Conservation (phyloP, 2,329 filamentous ascomycete species). For the Penicillium italicum region DNA sequence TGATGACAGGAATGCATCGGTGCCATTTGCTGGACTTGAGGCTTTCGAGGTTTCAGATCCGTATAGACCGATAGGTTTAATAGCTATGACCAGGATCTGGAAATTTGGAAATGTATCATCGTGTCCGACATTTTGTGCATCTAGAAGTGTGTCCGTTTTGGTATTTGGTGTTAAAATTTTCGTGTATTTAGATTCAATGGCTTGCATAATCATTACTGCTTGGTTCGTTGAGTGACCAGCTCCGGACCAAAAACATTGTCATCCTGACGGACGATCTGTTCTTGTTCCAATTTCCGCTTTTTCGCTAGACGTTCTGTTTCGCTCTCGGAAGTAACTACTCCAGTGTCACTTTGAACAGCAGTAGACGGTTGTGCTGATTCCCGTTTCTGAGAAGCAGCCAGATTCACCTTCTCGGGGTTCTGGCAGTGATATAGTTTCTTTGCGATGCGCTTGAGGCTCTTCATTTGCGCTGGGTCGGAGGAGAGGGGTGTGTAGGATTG, state of each 20-base stretch:
- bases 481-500: constrained; percentile 39
- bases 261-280: constrained; percentile 20
- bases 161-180: background rate
- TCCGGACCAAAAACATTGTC: constrained; percentile 39
- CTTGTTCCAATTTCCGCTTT: constrained; percentile 38
- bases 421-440: constrained; percentile 50
- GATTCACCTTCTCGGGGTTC: constrained; percentile 47
- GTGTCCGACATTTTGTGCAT: background rate
- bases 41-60: background rate
- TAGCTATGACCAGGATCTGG: background rate
- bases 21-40: background rate
- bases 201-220: constrained; percentile 12
- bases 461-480: constrained; percentile 40
- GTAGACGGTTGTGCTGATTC: constrained; percentile 32
- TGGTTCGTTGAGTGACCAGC: constrained; percentile 34
- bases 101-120: background rate
- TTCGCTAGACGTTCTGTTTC: constrained; percentile 40
- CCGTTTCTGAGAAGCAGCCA: constrained; percentile 41
- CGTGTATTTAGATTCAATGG: background rate
- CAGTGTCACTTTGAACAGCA: constrained; percentile 17
- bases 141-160: background rate
- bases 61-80: background rate
- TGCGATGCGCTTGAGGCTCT: constrained; percentile 45
- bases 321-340: constrained; percentile 32
- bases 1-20: background rate